Conservation (phyloP, 2,329 filamentous ascomycete species). For the Ustulina deusta region DNA sequence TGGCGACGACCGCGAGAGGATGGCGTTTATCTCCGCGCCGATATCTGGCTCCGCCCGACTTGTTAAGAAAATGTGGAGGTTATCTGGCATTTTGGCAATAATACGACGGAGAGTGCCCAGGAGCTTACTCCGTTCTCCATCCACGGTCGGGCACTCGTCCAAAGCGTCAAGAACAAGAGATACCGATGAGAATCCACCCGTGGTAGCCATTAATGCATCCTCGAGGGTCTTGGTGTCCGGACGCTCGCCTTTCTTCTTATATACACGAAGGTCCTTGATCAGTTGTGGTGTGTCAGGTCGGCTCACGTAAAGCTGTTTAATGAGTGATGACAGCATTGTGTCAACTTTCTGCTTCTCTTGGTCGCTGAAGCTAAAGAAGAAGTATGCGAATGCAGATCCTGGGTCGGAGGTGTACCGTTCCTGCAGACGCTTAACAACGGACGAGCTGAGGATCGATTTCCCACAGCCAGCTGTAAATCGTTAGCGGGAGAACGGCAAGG, state of each 20-base stretch:
- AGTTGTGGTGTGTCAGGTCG: not conserved
- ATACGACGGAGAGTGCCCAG: not conserved
- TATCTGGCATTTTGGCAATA: not conserved
- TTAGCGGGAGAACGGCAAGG: not conserved
- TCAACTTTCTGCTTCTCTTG: not conserved
- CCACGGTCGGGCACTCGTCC: constrained; percentile 9
- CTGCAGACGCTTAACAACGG: constrained; percentile 4
- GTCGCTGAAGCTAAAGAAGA: constrained; percentile 29
- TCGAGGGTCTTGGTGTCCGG: constrained; percentile 17
- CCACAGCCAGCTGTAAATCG: constrained; percentile 11
- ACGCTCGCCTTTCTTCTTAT: constrained; percentile 6
- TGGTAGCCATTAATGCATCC: not conserved
- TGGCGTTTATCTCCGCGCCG: not conserved
- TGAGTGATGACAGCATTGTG: constrained; percentile 11
- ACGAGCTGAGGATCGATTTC: constrained; percentile 24
- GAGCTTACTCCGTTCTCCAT: constrained; percentile 7
- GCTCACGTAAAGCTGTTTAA: constrained; percentile 14
- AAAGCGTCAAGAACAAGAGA: constrained; percentile 23
- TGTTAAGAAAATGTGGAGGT: constrained; percentile 12
- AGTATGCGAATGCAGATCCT: constrained; percentile 17
- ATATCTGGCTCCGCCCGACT: constrained; percentile 20
- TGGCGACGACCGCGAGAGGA: not conserved
- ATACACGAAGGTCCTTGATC: not conserved
- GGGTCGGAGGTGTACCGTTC: constrained; percentile 1
- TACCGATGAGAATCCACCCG: constrained; percentile 18